Percentiles rank a stretch among this genome's conserved stretches.
Evolutionary conservation across 768 basidiomycete genomes (phyloP).

Genomic region (Leccinum subtestaceum): DNA sequence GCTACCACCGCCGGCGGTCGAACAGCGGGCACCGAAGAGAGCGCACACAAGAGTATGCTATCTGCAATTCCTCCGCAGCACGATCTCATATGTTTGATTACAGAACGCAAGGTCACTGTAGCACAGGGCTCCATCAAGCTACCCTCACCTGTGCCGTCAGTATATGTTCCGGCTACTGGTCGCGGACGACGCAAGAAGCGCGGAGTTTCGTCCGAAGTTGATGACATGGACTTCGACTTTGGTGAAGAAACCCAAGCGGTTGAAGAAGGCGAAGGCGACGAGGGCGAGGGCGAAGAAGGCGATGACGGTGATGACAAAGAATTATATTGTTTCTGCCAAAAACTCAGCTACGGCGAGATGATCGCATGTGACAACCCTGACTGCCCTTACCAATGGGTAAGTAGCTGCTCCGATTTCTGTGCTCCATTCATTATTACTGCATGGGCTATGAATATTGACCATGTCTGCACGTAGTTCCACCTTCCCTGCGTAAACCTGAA

Average conservation of each 20-base stretch:
- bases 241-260: slow-evolving; percentile 29
- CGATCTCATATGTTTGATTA: slow-evolving; percentile 2
- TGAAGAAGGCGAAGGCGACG: slow-evolving; percentile 34
- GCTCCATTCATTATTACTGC: background rate
- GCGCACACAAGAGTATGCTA: slow-evolving; percentile 29
- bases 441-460: slow-evolving; percentile 11
- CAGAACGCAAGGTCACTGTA: slow-evolving; percentile 31
- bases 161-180: slow-evolving; percentile 26
- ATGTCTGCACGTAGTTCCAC: slow-evolving; percentile 47
- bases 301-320: slow-evolving; percentile 58
- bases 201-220: slow-evolving; percentile 34
- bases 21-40: slow-evolving; percentile 23
- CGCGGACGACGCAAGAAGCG: slow-evolving; percentile 37
- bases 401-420: slow-evolving; percentile 21
- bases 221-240: slow-evolving; percentile 35
- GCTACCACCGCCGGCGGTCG: slow-evolving; percentile 12
- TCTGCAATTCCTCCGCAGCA: background rate
- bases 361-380: slow-evolving; percentile 59
- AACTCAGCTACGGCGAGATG: slow-evolving; percentile 66
- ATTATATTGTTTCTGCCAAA: slow-evolving; percentile 62
- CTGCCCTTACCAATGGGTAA: slow-evolving; percentile 62
- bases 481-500: slow-evolving; percentile 58
- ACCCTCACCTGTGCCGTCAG: slow-evolving; percentile 35
- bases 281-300: slow-evolving; percentile 41
- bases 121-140: slow-evolving; percentile 33